Conservation (phyloP, 2,329 filamentous ascomycete species). For the Arthrobotrys sinensis region DNA sequence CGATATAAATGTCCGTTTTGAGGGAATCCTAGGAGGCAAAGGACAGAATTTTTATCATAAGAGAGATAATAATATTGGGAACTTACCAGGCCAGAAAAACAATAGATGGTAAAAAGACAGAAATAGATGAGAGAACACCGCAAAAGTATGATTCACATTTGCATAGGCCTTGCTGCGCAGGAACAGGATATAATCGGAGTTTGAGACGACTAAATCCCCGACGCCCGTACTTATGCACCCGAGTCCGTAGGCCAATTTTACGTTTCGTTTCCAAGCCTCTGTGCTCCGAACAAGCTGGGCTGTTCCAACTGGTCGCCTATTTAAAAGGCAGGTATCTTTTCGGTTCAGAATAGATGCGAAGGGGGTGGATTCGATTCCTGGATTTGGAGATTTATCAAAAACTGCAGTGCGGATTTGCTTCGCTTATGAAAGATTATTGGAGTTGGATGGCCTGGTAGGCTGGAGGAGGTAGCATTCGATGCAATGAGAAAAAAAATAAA, state of each 20-base stretch:
- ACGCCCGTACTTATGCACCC: slow-evolving; percentile 53
- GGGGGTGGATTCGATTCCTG: slow-evolving; percentile 52
- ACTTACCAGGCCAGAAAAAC: slow-evolving; percentile 42
- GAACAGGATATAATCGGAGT: slow-evolving; percentile 59
- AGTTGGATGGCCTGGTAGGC: neutral
- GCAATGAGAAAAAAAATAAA: slow-evolving; percentile 30
- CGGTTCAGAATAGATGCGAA: slow-evolving; percentile 36
- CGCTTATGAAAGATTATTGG: slow-evolving; percentile 37
- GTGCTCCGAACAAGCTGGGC: slow-evolving; percentile 18
- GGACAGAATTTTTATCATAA: slow-evolving; percentile 43
- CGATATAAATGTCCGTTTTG: slow-evolving; percentile 49
- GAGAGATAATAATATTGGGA: slow-evolving; percentile 27
- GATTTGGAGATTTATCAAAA: slow-evolving; percentile 41
- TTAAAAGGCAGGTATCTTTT: slow-evolving; percentile 35
- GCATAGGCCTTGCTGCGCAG: slow-evolving; percentile 48
- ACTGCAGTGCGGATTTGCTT: slow-evolving; percentile 45
- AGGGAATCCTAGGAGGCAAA: slow-evolving; percentile 30
- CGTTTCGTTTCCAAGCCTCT: slow-evolving; percentile 22
- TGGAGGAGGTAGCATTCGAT: slow-evolving; percentile 15
- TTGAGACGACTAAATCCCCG: slow-evolving; percentile 59
- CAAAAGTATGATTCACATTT: slow-evolving; percentile 59
- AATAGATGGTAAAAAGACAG: slow-evolving; percentile 17
- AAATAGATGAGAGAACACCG: slow-evolving; percentile 25
- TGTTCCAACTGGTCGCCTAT: slow-evolving; percentile 44
- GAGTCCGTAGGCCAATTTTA: slow-evolving; percentile 46